Evolutionary conservation across 2,329 filamentous ascomycete genomes (phyloP), one percentile per base, ranked within the genome.

Genomic region (Neofusicoccum sp.): DNA sequence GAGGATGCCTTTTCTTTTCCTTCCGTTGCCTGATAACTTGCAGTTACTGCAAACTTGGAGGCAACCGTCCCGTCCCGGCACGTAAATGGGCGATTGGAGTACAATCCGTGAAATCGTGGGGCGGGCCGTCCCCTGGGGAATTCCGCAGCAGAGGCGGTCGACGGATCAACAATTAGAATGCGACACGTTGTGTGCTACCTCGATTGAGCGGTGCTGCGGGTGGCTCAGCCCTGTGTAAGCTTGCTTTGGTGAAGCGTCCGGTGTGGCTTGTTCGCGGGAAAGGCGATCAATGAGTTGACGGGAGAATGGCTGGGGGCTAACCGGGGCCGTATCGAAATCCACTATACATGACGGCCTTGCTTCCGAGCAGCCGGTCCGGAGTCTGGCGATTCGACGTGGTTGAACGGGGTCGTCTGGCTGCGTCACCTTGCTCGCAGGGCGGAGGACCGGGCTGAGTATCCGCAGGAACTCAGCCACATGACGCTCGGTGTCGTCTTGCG

Each of bases 381-480:
- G 20, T n/a, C 16, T 51, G 33, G 20, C 7, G 28, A 14, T 51
- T n/a, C 16, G 47, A 26, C 31, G 47, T 38, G 47, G 49, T 16
- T 54, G 12, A 28, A 24, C 34, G 6, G n/a, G 36, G 6, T 2
- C 8, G 14, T 20, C 24, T 43, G 36, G 5, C n/a, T 28, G 47
- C n/a, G 31, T 26, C 12, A 51, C 47, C 9, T 16, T 11, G 16
- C 9, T 20, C n/a, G 28, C 31, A 56, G 51, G 51, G 51, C 38
- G 51, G 20, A 12, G 14, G 36, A 31, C 20, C 20, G 4, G 48
- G 6, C 45, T 14, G 28, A 20, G 14, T 28, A 30, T 33, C 28
- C 24, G 48, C 20, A 4, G 34, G 51, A 24, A n/a, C 51, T 56
- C 51, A 56, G 51, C 51, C 51, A 41, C 38, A 43, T 56, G 48